Evolutionary conservation across 2,329 filamentous ascomycete species (phyloP), one percentile per base, ranked within the genome.

Genomic region (Verticillium longisporum): DNA sequence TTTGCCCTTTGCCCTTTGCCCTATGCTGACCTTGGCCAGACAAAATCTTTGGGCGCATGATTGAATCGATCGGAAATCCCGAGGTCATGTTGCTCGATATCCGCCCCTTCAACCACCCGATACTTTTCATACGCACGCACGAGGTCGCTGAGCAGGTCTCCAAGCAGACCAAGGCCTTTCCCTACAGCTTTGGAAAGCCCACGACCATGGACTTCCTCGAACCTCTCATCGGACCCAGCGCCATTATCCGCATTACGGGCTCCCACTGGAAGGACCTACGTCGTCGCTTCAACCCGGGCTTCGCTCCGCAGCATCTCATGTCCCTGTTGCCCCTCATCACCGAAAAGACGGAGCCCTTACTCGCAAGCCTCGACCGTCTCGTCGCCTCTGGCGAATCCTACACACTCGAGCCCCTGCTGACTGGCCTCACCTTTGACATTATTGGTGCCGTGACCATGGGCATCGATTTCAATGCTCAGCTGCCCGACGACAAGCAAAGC

Each of bases 381-480:
- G 62, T 41, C 18, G 4, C 14, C 4, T 62, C 56, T 1, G 57
- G 61, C 50, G 61, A 67, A 41, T 10, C 63, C 55, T 63, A 55
- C 31, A 41, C 63, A 9, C 58, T 73, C 4, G 68, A 68, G 53
- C 62, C 59, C 4, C 64, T 69, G 4, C 64, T 67, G 31, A 68
- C 68, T 4, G 70, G 70, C 50, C 66, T 77, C 3, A 74, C 75
- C 1, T 77, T 77, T 57, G 76, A 78, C 59, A 72, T 76, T 15
- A 76, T 77, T 53, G 65, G 69, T 15, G 68, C 69, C 53, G 72
- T 74, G 11, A 69, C 71, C 2, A 72, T 75, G 70, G 71, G 71
- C 32, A 65, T 68, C 9, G 67, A 75, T 58, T 69, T 76, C 14
- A 58, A 70, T 32, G 73, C 74, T 10, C 74, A 75, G 61, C 62